Base-by-base conservation (phyloP, 202 grass and related monocot genomes). In the Panicum virgatum region DNA sequence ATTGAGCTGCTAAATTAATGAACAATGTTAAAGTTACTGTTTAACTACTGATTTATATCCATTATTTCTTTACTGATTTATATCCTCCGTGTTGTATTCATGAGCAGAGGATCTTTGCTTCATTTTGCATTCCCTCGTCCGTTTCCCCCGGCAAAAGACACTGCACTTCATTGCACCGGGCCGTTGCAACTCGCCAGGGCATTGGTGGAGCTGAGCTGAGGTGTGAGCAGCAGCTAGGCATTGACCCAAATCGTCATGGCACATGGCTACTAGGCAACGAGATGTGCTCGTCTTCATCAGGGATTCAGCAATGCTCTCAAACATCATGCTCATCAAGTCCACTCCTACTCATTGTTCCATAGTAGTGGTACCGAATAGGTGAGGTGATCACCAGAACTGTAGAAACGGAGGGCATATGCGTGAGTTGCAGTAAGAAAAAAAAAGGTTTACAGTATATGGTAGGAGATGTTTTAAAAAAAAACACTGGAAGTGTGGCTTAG, bases 121-220 rank as follows among this genome's bases (percentile, higher is more conserved):
- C 30, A 25, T 8, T 52, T 38, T 66, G 29, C 60, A 51, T 16
- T 12, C 7, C 19, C 51, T 26, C 19, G 12, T 26, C 51, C 14
- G n/a, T 52, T 51, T 40, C 32, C 32, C 32, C 32, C 3, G 22
- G 62, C 62, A 39, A 67, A 79, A n/a, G 20, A 53, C 44, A 12
- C 45, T 30, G 45, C 62, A 80, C 53, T 68, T 80, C 63, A 68
- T 66, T 79, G 61, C 46, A 52, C 48, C 19, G 2, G 9, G 34
- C 34, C 12, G 62, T 27, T 53, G 63, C 77, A 38, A 43, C 13
- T 67, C n/a, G 13, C 47, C 51, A 54, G 16, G 48, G 30, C 36
- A 56, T 68, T 68, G 27, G 67, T 66, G 15, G 51, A 11, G 32
- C 30, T 1, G 30, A 25, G 22, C n/a, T 79, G 20, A 38, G 34